phyloP scores from a whole-genome alignment of 345 rosid species.

The Gossypium sturtianum region DNA sequence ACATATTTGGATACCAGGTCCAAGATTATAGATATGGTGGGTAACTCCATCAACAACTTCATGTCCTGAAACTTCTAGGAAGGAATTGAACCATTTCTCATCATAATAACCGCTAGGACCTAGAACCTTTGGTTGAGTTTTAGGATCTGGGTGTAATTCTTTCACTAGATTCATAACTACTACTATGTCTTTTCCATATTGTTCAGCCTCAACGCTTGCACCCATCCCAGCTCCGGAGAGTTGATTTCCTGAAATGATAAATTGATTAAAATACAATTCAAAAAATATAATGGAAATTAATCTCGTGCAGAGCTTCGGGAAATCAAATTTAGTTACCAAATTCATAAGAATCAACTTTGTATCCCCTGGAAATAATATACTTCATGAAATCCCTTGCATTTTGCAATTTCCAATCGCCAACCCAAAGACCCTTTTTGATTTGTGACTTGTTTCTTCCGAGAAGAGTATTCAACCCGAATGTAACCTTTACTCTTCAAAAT shows the following conservation, averaged over 20 bases:
- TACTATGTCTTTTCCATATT: too few relatives aligned
- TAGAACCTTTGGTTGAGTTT: slow-evolving; percentile 34
- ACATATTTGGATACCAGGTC: too few relatives aligned
- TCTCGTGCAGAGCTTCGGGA: too few relatives aligned
- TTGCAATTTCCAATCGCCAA: slow-evolving; percentile 38
- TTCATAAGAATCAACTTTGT: slow-evolving; percentile 56
- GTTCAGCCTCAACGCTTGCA: too few relatives aligned
- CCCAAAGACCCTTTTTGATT: slow-evolving; percentile 16
- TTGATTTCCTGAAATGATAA: slow-evolving; percentile 47
- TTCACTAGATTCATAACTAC: slow-evolving; percentile 24
- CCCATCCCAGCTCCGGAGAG: slow-evolving; percentile 32
- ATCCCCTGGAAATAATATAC: slow-evolving; percentile 42
- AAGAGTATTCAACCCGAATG: slow-evolving; percentile 48
- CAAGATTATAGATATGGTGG: too few relatives aligned
- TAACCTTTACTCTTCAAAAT: slow-evolving; percentile 30
- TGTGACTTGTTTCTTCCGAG: slow-evolving; percentile 26
- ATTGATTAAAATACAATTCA: not conserved
- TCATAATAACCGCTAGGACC: slow-evolving; percentile 62
- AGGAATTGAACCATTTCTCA: slow-evolving; percentile 40
- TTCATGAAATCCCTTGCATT: slow-evolving; percentile 31
- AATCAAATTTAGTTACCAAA: slow-evolving; percentile 24
- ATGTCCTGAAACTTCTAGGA: too few relatives aligned
- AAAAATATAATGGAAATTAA: too few relatives aligned
- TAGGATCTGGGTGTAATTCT: slow-evolving; percentile 27
- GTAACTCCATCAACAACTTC: too few relatives aligned